phyloP scores from a whole-genome alignment of 768 basidiomycete genomes.

The Fomitopsis pulvina region DNA sequence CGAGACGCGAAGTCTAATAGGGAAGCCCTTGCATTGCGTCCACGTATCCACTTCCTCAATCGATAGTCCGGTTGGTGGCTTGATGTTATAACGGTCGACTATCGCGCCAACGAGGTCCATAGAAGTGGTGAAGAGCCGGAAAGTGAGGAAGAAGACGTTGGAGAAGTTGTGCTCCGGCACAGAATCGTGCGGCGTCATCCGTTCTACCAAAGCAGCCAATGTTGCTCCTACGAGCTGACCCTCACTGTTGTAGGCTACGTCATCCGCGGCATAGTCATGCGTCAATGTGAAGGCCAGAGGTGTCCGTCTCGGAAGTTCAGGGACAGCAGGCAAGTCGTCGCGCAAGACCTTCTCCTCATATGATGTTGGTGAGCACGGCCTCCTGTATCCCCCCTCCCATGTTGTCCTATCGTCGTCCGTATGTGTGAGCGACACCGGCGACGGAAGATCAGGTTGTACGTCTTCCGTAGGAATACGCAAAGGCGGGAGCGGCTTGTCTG shows the following conservation, averaged over 20 bases:
- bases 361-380: conserved; percentile 16
- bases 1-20: conserved; percentile 84
- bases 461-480: conserved; percentile 22
- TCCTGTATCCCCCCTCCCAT: conserved; percentile 46
- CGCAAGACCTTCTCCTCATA: conserved; percentile 51
- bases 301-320: conserved; percentile 19
- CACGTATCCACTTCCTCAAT: conserved; percentile 63
- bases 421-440: conserved; percentile 40
- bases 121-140: conserved; percentile 85
- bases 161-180: conserved; percentile 85
- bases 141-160: conserved; percentile 91
- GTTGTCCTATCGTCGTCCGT: conserved; percentile 52
- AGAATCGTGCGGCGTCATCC: conserved; percentile 93
- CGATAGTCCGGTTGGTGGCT: conserved; percentile 51
- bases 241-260: conserved; percentile 87
- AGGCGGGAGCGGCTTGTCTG: conserved; percentile 31
- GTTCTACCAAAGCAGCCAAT: conserved; percentile 85
- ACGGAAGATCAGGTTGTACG: conserved; percentile 39
- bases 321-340: conserved; percentile 45
- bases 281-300: conserved; percentile 40
- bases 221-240: conserved; percentile 90
- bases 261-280: conserved; percentile 78
- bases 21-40: conserved; percentile 83
- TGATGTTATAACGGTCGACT: conserved; percentile 77
- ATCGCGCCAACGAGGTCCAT: conserved; percentile 68